Evolutionary conservation across 129 eudicot species (phyloP), one percentile per base, ranked within the genome.

Genomic region (Pittosporum tobira): DNA sequence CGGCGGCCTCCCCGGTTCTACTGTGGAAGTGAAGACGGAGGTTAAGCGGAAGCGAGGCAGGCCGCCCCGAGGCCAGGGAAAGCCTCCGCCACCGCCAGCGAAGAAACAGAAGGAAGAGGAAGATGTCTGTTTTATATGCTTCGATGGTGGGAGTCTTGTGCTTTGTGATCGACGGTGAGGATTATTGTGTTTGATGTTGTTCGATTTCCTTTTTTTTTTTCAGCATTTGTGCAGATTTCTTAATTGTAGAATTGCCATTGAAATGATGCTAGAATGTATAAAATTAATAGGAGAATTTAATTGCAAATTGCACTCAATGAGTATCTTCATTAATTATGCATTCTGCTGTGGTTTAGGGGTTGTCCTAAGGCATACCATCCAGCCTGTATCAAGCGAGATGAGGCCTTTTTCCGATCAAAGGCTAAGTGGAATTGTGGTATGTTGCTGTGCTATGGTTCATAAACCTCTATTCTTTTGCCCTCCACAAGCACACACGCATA

Each of bases 361-460:
- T 88, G 96, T 70, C 96, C 96, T 0, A 88, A 88, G 91, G 96
- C 96, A 1, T 88, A 88, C 51, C 96, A 88, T 75, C 85, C 94
- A 1, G 57, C 91, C 19, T 88, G 96, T 69, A 77, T 88, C 20
- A 88, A 88, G 70, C 79, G 96, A 18, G 94, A 88, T 14, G 96
- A 84, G 59, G 82, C 87, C 3, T 88, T 84, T 81, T 88, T 88
- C 30, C 71, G 70, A 57, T 76, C 90, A 18, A 81, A 76, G 48
- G 87, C 88, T 18, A 79, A 71, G 48, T 88, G 96, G 96, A 79
- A 69, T 61, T 88, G 94, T 3, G 96, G 96, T 88, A 84, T 31
- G 94, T 68, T 68, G 56, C 66, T 71, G 7, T 49, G 22, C 64
- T 1, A 23, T 66, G 38, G 34, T 44, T 30, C 16, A 20, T 60